These are phyloP conservation scores for Solanum sitiens DNA, from an alignment of 257 asterid species.

Conservation along the genomic window DNA sequence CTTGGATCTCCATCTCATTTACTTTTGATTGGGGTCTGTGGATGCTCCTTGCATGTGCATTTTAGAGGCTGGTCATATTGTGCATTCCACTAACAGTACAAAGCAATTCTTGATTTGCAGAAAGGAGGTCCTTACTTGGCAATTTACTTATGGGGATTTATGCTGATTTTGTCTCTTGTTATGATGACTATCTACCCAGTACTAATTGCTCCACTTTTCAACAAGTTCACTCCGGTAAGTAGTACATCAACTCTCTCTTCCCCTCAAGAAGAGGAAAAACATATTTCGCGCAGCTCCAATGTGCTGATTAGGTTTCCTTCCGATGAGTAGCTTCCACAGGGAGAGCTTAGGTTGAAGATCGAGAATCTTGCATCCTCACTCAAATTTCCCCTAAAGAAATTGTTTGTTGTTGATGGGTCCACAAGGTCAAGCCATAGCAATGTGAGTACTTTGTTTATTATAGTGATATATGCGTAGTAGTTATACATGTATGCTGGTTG, in stretches of 20 bases:
- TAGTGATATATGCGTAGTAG: neutral
- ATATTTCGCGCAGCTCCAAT: neutral
- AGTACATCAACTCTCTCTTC: neutral
- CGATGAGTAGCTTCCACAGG: slow-evolving; percentile 71
- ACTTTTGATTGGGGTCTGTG: neutral
- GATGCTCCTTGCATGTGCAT: neutral
- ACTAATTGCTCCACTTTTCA: slow-evolving; percentile 95
- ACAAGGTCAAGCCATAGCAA: slow-evolving; percentile 99
- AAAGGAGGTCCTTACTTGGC: slow-evolving; percentile 99
- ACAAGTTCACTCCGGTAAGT: slow-evolving; percentile 93
- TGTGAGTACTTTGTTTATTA: slow-evolving; percentile 37
- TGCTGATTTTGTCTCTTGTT: slow-evolving; percentile 71
- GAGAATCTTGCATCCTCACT: slow-evolving; percentile 88
- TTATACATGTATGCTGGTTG: neutral
- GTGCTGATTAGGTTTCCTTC: neutral
- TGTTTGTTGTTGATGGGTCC: slow-evolving; percentile 97
- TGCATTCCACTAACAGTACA: neutral
- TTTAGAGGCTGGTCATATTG: neutral
- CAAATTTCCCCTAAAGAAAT: slow-evolving; percentile 77
- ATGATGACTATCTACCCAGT: slow-evolving; percentile 96
- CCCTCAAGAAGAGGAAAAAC: neutral
- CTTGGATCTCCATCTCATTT: neutral
- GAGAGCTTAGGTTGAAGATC: slow-evolving; percentile 76
- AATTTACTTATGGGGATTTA: slow-evolving; percentile 88
- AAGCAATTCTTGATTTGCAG: slow-evolving; percentile 42